Base-by-base conservation (phyloP, 2,329 filamentous ascomycete genomes). In the Fusarium sp. region DNA sequence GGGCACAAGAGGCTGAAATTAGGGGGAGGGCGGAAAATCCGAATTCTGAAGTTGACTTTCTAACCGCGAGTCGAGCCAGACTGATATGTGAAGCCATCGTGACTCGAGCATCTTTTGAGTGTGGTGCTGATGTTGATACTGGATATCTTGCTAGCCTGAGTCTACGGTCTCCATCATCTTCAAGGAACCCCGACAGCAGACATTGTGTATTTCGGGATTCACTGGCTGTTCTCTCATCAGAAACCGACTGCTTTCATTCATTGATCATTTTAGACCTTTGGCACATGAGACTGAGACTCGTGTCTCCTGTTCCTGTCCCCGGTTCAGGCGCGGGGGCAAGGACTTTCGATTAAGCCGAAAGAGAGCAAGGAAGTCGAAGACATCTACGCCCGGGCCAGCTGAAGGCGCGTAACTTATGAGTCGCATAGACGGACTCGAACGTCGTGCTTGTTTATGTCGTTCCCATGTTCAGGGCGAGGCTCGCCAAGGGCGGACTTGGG, bases 1-100 rank as follows among this genome's bases (percentile, higher is more conserved):
- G 39, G 44, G 22, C 54, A 70, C 54, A 60, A 53, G 70, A 68
- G 71, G 63, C 67, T 73, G 66, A 73, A 39, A 70, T 64, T 66
- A 55, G 30, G 30, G 45, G 26, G 61, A 61, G 42, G 55, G 39
- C 45, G 15, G 61, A 30, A 39, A 42, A 47, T 35, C 53, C 70
- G 45, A 59, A 51, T 15, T 7, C 28, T 41, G 39, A 33, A 35
- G 36, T 30, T 31, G 26, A 7, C 26, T 51, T 39, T 68, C 12
- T 41, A 42, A 30, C 22, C 35, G 33, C 36, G 61, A 73, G 66
- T 71, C 62, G 66, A 71, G 67, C 57, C 16, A n/a, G 38, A 51
- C 50, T 38, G 33, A 61, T 55, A 31, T 39, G 35, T 26, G 36
- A 56, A 57, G 28, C 44, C 22, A 71, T 58, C 50, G 61, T 71